These are phyloP conservation scores for Peronosclerospora sorghi DNA, from an alignment of 352 stramenopile species.

Conservation along the genomic window DNA sequence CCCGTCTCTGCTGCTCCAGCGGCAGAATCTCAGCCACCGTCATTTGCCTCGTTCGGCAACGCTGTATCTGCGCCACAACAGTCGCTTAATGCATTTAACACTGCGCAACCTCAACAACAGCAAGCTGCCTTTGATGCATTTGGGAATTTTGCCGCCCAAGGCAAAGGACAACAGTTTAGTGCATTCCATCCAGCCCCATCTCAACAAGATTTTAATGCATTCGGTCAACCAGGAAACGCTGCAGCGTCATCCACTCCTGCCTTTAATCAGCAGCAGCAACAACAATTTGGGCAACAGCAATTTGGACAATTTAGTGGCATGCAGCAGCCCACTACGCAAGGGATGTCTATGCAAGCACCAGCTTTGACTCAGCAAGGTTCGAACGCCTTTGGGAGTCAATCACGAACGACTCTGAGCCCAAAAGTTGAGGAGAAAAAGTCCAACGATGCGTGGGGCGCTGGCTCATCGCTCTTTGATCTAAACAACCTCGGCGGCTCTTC, in stretches of 20 bases:
- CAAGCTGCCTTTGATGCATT: conserved; percentile 58
- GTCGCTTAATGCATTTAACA: conserved; percentile 48
- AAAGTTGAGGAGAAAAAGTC: conserved; percentile 37
- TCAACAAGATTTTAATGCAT: conserved; percentile 39
- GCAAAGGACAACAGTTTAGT: conserved; percentile 26
- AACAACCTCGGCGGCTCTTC: conserved; percentile 48
- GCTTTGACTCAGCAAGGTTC: conserved; percentile 31
- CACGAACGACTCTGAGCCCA: conserved; percentile 19
- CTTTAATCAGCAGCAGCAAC: conserved; percentile 34
- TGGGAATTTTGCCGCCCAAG: conserved; percentile 19
- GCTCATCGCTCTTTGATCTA: conserved; percentile 68
- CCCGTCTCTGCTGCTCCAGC: conserved; percentile 5
- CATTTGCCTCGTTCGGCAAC: conserved; percentile 32
- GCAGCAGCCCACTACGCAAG: conserved; percentile 25
- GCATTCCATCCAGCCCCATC: conserved; percentile 26
- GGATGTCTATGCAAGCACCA: conserved; percentile 20
- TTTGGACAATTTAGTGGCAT: conserved; percentile 40
- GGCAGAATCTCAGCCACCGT: conserved; percentile 11
- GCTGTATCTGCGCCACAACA: conserved; percentile 24
- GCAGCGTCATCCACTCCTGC: conserved; percentile 25
- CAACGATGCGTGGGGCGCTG: conserved; percentile 72
- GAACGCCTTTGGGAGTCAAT: conserved; percentile 24
- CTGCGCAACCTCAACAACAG: conserved; percentile 25
- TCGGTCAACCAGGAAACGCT: conserved; percentile 28
- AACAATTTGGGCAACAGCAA: conserved; percentile 6